These are phyloP conservation scores for Wallacemonas sp. DNA, from an alignment of 208 protist species.

Conservation along the genomic window DNA sequence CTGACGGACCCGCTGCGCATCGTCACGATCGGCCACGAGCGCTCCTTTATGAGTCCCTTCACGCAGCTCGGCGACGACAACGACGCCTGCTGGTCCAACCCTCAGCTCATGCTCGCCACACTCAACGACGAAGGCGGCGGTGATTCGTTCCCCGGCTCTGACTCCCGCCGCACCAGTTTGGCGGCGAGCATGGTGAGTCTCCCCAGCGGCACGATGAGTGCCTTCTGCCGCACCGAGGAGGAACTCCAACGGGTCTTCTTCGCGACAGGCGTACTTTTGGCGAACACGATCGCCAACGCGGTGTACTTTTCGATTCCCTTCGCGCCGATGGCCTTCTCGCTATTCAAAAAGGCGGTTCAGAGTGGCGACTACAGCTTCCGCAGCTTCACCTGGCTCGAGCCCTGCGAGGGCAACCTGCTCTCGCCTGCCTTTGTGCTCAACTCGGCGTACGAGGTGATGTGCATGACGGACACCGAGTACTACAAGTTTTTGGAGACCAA, in stretches of 20 bases:
- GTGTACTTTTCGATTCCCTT: constrained; percentile 46
- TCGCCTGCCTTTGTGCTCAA: constrained; percentile 34
- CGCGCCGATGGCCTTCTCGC: constrained; percentile 47
- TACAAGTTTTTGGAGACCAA: constrained; percentile 29
- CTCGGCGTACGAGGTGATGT: constrained; percentile 40
- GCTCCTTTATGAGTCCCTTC: constrained; percentile 45
- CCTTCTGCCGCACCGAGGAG: constrained; percentile 35
- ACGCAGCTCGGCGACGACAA: constrained; percentile 25
- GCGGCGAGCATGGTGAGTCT: background rate
- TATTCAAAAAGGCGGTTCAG: constrained; percentile 43
- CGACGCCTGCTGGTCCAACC: constrained; percentile 50
- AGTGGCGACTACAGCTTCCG: constrained; percentile 40
- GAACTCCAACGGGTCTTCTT: constrained; percentile 41
- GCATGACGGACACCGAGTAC: constrained; percentile 51
- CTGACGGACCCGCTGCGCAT: constrained; percentile 25
- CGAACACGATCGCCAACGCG: constrained; percentile 55
- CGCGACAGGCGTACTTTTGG: constrained; percentile 50
- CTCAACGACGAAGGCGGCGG: background rate
- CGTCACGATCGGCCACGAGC: constrained; percentile 49
- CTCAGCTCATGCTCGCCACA: constrained; percentile 32
- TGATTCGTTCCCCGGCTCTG: background rate
- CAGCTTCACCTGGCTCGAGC: constrained; percentile 46
- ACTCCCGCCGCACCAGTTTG: background rate
- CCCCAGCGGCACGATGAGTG: background rate
- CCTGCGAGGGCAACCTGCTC: constrained; percentile 56